Percentiles rank a stretch among this genome's conserved stretches.
phyloP scores from a whole-genome alignment of 768 basidiomycete genomes.

The Paxillus rubicundulus region DNA sequence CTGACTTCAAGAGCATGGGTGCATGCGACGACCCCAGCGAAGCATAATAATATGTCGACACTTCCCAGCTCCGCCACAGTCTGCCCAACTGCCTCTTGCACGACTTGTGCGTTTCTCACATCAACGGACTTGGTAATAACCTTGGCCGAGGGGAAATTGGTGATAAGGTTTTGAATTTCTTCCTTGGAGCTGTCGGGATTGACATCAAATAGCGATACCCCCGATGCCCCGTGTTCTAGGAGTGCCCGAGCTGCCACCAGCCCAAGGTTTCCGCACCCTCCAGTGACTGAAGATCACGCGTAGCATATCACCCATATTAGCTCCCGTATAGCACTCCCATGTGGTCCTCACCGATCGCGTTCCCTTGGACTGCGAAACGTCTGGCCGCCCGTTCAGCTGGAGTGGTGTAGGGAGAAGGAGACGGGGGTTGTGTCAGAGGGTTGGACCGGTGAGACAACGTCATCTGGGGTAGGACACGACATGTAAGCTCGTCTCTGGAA shows the following conservation, averaged over 20 bases:
- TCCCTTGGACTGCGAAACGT: slow-evolving; percentile 40
- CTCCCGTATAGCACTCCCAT: too few species aligned
- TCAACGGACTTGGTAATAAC: slow-evolving; percentile 36
- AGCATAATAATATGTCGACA: slow-evolving; percentile 41
- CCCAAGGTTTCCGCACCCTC: slow-evolving; percentile 41
- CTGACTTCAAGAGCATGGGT: slow-evolving; percentile 32
- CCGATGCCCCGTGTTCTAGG: slow-evolving; percentile 42
- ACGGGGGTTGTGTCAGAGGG: slow-evolving; percentile 29
- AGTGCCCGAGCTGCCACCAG: slow-evolving; percentile 38
- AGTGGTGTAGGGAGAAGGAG: slow-evolving; percentile 16
- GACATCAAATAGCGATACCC: slow-evolving; percentile 27
- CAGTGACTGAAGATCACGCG: slow-evolving; percentile 34
- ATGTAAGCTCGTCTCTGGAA: slow-evolving; percentile 26
- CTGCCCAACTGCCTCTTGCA: slow-evolving; percentile 28
- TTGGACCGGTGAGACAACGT: slow-evolving; percentile 32
- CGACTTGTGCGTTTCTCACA: slow-evolving; percentile 22
- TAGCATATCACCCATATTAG: too few species aligned
- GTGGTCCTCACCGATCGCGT: slow-evolving; percentile 37
- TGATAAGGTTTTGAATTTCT: slow-evolving; percentile 19
- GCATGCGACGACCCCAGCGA: slow-evolving; percentile 40
- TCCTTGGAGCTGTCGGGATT: slow-evolving; percentile 5
- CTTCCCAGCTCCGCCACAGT: slow-evolving; percentile 31
- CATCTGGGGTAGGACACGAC: slow-evolving; percentile 32
- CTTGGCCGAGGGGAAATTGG: slow-evolving; percentile 29
- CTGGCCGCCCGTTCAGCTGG: slow-evolving; percentile 29